Evolutionary conservation across 805 yeast species (phyloP), one percentile per base, ranked within the genome.

Genomic region (Metschnikowia sp.): DNA sequence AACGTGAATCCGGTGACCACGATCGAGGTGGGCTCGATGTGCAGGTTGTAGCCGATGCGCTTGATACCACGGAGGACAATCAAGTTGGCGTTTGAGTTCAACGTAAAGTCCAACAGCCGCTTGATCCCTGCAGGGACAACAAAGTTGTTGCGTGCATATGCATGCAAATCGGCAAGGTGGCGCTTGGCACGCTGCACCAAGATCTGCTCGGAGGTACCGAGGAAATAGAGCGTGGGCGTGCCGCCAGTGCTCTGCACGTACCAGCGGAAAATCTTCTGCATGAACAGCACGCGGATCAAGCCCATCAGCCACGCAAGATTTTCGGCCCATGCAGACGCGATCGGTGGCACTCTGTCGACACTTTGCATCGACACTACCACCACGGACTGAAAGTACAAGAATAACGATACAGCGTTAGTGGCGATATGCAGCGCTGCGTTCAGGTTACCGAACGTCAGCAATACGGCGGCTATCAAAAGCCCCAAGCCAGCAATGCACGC

Each of bases 241-340:
- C 97, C 97, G 41, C 97, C 97, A 1, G 97, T 90, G 29, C 94
- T 69, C 63, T 87, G 90, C 38, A 87, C 80, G 57, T 83, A 87
- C 95, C 95, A 87, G 57, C 92, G 74, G 65, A 87, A 84, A 52
- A 87, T 83, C 50, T 81, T 71, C 67, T 91, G 96, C 96, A 91
- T 87, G 63, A 90, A 91, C 2, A 61, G 59, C 36, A 86, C 78
- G 62, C 84, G 74, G 56, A 91, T 88, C 50, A 91, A 74, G 2
- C 97, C 97, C 86, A 91, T 87, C 1, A 96, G 88, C 97, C 97
- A 91, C 29, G 89, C 90, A 60, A 91, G 74, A 61, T 91, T 90
- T 65, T 88, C 95, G 7, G 90, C 74, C 97, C 97, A 91, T 9
- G 96, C 83, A 10, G 86, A 77, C 8, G 96, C 97, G 59, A 91